Percentiles rank a stretch among this genome's conserved stretches.
These are phyloP conservation scores for Phialophora verrucosa DNA, from an alignment of 2,329 filamentous ascomycete species.

Conservation along the genomic window DNA sequence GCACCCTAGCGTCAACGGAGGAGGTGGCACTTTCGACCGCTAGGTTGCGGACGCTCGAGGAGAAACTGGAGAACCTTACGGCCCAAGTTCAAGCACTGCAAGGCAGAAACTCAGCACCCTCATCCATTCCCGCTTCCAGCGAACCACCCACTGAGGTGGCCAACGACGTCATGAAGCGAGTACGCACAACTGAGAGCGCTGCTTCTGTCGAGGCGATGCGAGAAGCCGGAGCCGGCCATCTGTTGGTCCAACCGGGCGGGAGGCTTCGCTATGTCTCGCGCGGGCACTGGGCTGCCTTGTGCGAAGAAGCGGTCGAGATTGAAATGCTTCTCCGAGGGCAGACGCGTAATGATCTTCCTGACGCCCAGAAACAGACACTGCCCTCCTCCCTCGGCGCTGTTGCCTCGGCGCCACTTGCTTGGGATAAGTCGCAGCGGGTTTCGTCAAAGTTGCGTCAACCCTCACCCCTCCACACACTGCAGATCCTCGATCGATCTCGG, in stretches of 20 bases:
- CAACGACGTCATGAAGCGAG: not conserved
- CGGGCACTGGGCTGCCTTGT: slow-evolving; percentile 9
- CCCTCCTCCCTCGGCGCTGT: not conserved
- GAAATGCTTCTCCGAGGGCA: slow-evolving; percentile 8
- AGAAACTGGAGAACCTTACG: slow-evolving; percentile 11
- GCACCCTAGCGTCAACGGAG: not conserved
- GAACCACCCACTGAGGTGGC: not conserved
- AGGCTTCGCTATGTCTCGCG: slow-evolving; percentile 10
- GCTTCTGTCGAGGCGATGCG: not conserved
- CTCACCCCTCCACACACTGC: slow-evolving; percentile 1
- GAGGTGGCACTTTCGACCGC: slow-evolving; percentile 1
- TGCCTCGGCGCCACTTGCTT: not conserved
- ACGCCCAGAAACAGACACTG: not conserved
- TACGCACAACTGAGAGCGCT: not conserved
- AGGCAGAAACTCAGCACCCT: not conserved
- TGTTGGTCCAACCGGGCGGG: not conserved
- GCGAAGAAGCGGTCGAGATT: slow-evolving; percentile 7
- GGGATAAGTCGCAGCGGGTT: not conserved
- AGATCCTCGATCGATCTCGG: slow-evolving; percentile 5
- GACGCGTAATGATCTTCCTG: slow-evolving; percentile 2
- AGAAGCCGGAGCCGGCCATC: not conserved
- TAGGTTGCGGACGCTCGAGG: not conserved
- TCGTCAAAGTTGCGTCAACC: slow-evolving; percentile 2
- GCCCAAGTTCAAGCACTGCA: slow-evolving; percentile 5
- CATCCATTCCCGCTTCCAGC: not conserved